A percentile compares a stretch with the other conserved stretches of the same genome.
Evolutionary conservation across 106 monocot genomes (phyloP).

Genomic region (Dendrobium huoshanense): DNA sequence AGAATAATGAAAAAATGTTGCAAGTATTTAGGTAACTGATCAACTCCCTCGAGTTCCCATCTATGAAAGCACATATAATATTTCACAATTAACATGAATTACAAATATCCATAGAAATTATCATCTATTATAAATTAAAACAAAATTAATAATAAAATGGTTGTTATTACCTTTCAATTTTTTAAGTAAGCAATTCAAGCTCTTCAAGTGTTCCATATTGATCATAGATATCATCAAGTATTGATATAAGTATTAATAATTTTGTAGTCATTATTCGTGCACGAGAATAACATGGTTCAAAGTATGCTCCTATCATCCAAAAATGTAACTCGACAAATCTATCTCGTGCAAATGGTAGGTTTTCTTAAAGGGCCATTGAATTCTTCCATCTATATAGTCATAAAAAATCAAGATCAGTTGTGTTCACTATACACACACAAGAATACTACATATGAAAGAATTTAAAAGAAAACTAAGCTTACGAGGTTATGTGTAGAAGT

Average conservation of each 20-base stretch:
- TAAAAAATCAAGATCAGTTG: too few relatives aligned
- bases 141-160: background rate
- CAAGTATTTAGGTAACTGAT: background rate
- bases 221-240: background rate
- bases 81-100: background rate
- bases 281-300: background rate
- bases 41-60: background rate
- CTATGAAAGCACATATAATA: background rate
- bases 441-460: background rate
- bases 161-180: background rate
- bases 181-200: background rate
- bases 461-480: background rate
- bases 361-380: background rate
- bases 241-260: background rate
- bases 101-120: background rate
- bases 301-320: background rate
- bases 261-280: background rate
- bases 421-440: too few relatives aligned
- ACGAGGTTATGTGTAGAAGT: background rate
- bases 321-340: background rate
- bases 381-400: background rate
- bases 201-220: background rate
- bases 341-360: background rate
- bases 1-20: background rate
- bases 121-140: background rate